Evolutionary conservation across 441 rosid genomes (phyloP), one percentile per base, ranked within the genome.

Genomic region (Lepidium campestre): DNA sequence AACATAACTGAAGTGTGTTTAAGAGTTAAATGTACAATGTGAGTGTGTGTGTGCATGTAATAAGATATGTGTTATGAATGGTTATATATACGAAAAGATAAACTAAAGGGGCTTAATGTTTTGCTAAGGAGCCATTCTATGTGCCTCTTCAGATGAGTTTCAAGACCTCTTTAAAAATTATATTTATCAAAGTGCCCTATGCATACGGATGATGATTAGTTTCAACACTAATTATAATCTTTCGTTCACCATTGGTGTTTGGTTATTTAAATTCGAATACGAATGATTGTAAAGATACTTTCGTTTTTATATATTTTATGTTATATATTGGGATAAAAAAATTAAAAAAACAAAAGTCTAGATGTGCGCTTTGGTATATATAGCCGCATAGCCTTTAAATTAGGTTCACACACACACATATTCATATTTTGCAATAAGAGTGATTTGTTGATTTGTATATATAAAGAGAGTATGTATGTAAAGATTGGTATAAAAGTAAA

Each of bases 101-200:
- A 39, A 44, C 22, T 62, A 48, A 47, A 60, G 67, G 62, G 58
- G 57, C 55, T 65, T 62, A 52, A 39, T 48, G 74, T 53, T 70
- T 68, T 68, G 71, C 77, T 55, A 67, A 72, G 85, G 70, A 75
- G 75, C 80, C 65, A 74, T 48, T 66, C 70, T 47, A 67, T 59
- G 61, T 49, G 64, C 41, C 69, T 71, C 64, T 77, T 77, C 53
- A 62, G 39, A 37, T 60, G 6, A 25, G 68, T 59, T 73, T 60
- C 62, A 62, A 50, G 68, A 50, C 37, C 12, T 44, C 18, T 20
- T 10, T 68, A 0, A 29, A 29, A 29, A 29, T 62, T 61, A 61
- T 46, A 29, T 34, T 34, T 34, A 12, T 46, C 12, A 23, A 56
- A 68, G 74, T 67, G 74, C 65, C 56, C 44, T 29, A 50, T 10